Base-by-base conservation (phyloP, 83 land plant species). In the Diphasiastrum complanatum region DNA sequence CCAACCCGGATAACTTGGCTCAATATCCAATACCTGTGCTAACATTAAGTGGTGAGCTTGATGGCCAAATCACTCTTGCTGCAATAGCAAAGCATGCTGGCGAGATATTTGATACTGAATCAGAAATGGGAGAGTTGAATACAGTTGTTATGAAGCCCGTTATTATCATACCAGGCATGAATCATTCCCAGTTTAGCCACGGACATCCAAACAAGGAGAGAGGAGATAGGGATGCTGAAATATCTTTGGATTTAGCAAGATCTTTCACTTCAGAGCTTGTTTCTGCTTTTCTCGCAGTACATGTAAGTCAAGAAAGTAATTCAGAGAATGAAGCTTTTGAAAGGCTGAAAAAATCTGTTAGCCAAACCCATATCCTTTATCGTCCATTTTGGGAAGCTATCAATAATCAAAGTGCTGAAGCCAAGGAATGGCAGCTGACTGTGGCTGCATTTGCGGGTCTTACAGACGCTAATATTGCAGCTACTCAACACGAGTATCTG, bases 11-110 rank as follows among this genome's bases (percentile, higher is more conserved):
- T 48, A 68, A 68, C 58, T 51, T 78, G 50, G 48, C 58, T 10
- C 73, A 78, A 51, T 67, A 78, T 47, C 80, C 80, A 31, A 78
- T 68, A 49, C 78, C 80, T 18, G 80, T 78, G 4, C 73, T 78
- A 23, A 73, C 73, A 4, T 20, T 78, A 10, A 29, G 68, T n/a
- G 80, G 80, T 10, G 68, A 46, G 29, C 64, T 63, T 38, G 80
- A 78, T 45, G 80, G 78, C 27, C 80, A 78, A 51, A 27, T 74
- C 35, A 59, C 70, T 23, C 34, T 61, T 3, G 69, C 59, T 35
- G 51, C 47, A 35, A 49, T 68, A 2, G 73, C 73, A 33, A 68
- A 58, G 33, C 73, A 74, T 50, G 68, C 78, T 6, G 64, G 69
- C 10, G 73, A 78, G 38, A 49, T 78, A 12, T 5, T 28, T 11